phyloP scores from a whole-genome alignment of 1,284 basidiomycete species.

The Cystobasidium pallidum region DNA sequence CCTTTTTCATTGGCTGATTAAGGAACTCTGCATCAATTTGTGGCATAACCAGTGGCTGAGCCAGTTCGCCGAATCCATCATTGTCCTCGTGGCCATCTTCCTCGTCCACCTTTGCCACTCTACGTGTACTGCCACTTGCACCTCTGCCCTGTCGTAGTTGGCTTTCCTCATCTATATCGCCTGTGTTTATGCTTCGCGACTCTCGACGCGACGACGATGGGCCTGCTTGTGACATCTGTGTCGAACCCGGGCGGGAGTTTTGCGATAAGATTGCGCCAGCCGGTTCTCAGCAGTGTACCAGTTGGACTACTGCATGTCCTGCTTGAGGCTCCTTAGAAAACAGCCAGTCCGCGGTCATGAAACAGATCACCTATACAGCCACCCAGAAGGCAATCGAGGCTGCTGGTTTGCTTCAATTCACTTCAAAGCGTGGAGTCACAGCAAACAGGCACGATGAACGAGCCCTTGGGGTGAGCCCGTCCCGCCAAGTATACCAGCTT shows the following conservation, averaged over 20 bases:
- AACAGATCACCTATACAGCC: no score
- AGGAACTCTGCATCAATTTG: constrained; percentile 19
- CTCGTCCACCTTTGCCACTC: neutral
- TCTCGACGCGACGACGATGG: constrained; percentile 31
- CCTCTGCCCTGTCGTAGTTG: neutral
- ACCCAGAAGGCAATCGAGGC: neutral
- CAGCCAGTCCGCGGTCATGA: no score
- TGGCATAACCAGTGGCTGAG: constrained; percentile 1
- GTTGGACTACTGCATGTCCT: neutral
- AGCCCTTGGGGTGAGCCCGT: constrained; percentile 9
- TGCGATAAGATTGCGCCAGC: neutral
- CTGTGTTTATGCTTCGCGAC: constrained; percentile 5
- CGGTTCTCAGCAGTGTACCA: neutral
- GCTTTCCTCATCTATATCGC: constrained; percentile 23
- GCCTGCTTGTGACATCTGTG: constrained; percentile 1
- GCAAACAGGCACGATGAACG: constrained; percentile 22
- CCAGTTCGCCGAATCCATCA: constrained; percentile 18
- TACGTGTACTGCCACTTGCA: neutral
- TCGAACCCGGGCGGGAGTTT: neutral
- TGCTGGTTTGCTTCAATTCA: constrained; percentile 3
- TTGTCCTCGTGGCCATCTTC: constrained; percentile 12
- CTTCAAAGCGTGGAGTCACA: neutral
- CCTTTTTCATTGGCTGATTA: constrained; percentile 19
- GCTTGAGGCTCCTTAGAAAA: no score
- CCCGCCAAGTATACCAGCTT: neutral